phyloP scores from a whole-genome alignment of 2,329 filamentous ascomycete genomes.

The Pseudogymnoascus sp. region DNA sequence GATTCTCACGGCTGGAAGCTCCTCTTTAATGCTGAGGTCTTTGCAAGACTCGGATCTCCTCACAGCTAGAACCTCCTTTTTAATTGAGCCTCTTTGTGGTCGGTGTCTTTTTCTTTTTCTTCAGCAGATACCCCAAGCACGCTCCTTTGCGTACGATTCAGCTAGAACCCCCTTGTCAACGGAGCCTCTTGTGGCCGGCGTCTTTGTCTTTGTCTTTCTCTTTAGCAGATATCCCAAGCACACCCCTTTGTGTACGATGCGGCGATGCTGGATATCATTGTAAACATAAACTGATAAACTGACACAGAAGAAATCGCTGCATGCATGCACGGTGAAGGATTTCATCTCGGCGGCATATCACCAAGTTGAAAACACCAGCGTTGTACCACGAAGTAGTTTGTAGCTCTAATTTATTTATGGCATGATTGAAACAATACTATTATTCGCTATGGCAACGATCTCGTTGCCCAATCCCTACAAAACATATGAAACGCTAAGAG shows the following conservation, averaged over 20 bases:
- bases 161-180: not conserved
- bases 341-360: not conserved
- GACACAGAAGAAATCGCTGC: not conserved
- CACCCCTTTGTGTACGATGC: not conserved
- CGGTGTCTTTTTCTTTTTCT: not conserved
- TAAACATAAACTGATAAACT: not conserved
- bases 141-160: too few species aligned
- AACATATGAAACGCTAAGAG: not conserved
- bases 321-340: not conserved
- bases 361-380: not conserved
- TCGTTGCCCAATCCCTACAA: not conserved
- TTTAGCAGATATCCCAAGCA: not conserved
- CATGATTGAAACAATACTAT: not conserved
- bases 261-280: not conserved
- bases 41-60: too few species aligned
- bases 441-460: not conserved
- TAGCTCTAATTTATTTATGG: not conserved
- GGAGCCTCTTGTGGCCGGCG: not conserved
- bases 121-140: not conserved
- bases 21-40: too few species aligned
- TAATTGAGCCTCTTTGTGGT: not conserved
- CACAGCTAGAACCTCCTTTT: not conserved
- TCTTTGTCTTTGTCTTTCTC: not conserved
- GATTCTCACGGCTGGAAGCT: not conserved
- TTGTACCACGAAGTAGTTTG: not conserved